phyloP scores from a whole-genome alignment of 2,329 filamentous ascomycete genomes.

The Cucurbitaria berberidis region DNA sequence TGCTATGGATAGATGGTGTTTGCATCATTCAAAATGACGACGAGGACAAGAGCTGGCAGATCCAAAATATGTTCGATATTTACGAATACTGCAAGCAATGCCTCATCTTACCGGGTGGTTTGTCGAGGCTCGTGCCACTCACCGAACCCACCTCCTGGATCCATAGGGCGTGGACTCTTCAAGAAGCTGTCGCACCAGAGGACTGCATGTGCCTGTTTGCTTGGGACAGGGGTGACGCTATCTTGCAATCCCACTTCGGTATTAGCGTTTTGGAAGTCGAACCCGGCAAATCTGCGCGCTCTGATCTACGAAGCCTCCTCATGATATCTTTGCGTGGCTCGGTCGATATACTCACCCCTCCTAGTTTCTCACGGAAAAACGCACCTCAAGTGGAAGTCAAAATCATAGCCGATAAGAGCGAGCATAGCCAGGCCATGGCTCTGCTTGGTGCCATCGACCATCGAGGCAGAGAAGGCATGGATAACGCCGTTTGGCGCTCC shows the following conservation, averaged over 20 bases:
- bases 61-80: slow-evolving; percentile 22
- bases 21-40: slow-evolving; percentile 8
- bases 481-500: slow-evolving; percentile 11
- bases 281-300: background rate
- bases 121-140: slow-evolving; percentile 14
- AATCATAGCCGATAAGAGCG: background rate
- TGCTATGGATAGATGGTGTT: slow-evolving; percentile 8
- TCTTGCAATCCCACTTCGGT: slow-evolving; percentile 7
- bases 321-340: background rate
- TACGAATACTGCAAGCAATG: slow-evolving; percentile 19
- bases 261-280: slow-evolving; percentile 1
- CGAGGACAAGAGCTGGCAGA: slow-evolving; percentile 26
- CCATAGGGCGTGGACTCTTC: slow-evolving; percentile 26
- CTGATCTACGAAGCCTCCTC: background rate
- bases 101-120: slow-evolving; percentile 23
- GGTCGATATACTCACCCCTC: background rate
- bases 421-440: background rate
- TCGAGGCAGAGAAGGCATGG: background rate
- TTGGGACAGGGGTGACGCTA: slow-evolving; percentile 8
- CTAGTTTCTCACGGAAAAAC: background rate
- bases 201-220: slow-evolving; percentile 11
- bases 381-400: background rate
- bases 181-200: slow-evolving; percentile 24
- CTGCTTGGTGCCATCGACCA: slow-evolving; percentile 3
- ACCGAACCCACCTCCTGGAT: slow-evolving; percentile 24